A percentile compares a stretch with the other conserved stretches of the same genome.
These are phyloP conservation scores for Basipetospora sp. DNA, from an alignment of 2,329 filamentous ascomycete species.

Conservation along the genomic window DNA sequence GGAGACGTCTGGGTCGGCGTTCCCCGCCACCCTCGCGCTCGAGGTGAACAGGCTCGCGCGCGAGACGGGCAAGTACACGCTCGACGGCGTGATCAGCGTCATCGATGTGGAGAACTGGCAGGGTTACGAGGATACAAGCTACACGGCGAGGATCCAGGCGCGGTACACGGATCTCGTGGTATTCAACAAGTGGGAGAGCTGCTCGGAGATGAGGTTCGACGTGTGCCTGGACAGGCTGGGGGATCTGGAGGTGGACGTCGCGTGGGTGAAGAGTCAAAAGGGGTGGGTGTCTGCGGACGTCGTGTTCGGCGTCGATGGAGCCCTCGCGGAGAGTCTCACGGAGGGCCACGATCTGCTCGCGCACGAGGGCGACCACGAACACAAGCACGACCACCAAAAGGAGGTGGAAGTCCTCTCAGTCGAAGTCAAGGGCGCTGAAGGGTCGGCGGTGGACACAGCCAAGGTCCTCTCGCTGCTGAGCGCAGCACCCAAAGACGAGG, in stretches of 20 bases:
- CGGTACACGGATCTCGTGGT: slow-evolving; percentile 80
- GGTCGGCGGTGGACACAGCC: slow-evolving; percentile 35
- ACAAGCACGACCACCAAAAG: slow-evolving; percentile 44
- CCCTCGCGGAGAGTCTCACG: slow-evolving; percentile 45
- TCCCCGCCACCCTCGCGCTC: slow-evolving; percentile 78
- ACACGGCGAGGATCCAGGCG: slow-evolving; percentile 77
- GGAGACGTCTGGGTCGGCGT: slow-evolving; percentile 80
- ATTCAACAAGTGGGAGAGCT: slow-evolving; percentile 82
- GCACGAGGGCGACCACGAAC: slow-evolving; percentile 20
- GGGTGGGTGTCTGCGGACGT: slow-evolving; percentile 67
- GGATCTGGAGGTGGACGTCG: slow-evolving; percentile 64
- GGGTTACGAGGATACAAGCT: slow-evolving; percentile 81
- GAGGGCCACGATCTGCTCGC: slow-evolving; percentile 22
- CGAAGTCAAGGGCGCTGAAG: slow-evolving; percentile 37
- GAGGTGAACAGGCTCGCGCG: slow-evolving; percentile 68
- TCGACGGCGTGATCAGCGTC: slow-evolving; percentile 80
- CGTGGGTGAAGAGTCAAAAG: slow-evolving; percentile 71
- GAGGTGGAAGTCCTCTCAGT: slow-evolving; percentile 88
- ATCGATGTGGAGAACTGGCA: slow-evolving; percentile 92
- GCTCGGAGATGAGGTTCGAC: slow-evolving; percentile 60
- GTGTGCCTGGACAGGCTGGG: slow-evolving; percentile 64
- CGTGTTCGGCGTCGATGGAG: slow-evolving; percentile 76
- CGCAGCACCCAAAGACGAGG: slow-evolving; percentile 74
- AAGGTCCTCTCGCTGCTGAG: slow-evolving; percentile 54
- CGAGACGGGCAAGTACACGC: slow-evolving; percentile 53